Percentiles rank a stretch among this genome's conserved stretches.
Evolutionary conservation across 768 basidiomycete genomes (phyloP).

Genomic region (Lactarius sp.): DNA sequence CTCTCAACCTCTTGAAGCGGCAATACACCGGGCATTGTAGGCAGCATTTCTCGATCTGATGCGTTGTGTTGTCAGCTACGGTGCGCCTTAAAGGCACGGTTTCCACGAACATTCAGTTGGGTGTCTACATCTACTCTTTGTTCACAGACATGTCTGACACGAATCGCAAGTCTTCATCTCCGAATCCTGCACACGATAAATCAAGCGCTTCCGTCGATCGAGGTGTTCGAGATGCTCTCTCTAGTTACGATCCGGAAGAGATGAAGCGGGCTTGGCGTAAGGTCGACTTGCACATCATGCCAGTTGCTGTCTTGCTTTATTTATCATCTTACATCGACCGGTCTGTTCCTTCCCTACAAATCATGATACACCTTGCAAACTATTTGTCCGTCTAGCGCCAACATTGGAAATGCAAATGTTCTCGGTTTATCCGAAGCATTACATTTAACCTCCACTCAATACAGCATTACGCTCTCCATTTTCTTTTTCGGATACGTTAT

Average conservation of each 20-base stretch:
- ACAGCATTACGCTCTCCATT: constrained; percentile 22
- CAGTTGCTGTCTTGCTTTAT: not conserved
- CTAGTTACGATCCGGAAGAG: not conserved
- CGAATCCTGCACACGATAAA: not conserved
- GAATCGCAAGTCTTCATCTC: not conserved
- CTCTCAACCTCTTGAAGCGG: not conserved
- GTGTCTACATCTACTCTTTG: not conserved
- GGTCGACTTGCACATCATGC: not conserved
- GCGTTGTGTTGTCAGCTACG: not conserved
- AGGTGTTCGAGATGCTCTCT: not conserved
- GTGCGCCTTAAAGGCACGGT: not conserved
- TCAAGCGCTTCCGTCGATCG: not conserved
- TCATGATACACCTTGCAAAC: not conserved
- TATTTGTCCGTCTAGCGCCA: constrained; percentile 24
- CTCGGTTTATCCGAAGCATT: not conserved
- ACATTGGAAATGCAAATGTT: constrained; percentile 32
- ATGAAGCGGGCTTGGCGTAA: not conserved
- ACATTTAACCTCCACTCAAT: constrained; percentile 21
- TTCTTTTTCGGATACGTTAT: constrained; percentile 27
- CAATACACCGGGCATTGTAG: not conserved
- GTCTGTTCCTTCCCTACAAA: not conserved
- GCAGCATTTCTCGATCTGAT: not conserved
- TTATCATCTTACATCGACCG: not conserved
- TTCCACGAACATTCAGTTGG: not conserved
- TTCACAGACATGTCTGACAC: not conserved